These are phyloP conservation scores for Cerrena zonata DNA, from an alignment of 1,284 basidiomycete genomes.

Conservation along the genomic window DNA sequence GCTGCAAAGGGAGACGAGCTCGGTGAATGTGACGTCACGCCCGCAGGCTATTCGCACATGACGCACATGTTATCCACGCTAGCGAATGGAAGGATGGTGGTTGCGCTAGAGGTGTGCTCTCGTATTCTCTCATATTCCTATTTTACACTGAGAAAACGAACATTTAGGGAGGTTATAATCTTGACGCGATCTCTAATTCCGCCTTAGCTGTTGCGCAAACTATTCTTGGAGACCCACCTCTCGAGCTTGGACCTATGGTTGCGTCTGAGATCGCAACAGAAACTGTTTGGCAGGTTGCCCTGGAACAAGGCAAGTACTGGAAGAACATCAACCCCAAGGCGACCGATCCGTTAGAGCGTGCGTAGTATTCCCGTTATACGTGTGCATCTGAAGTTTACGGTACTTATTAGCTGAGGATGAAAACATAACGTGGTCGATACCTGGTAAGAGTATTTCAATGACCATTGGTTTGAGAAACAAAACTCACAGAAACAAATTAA, in stretches of 20 bases:
- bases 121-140: slow-evolving; percentile 8
- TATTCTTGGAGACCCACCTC: slow-evolving; percentile 81
- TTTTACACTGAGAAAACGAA: slow-evolving; percentile 1
- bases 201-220: slow-evolving; percentile 82
- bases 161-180: slow-evolving; percentile 87
- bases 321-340: slow-evolving; percentile 73
- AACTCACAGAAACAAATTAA: not conserved
- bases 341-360: slow-evolving; percentile 75
- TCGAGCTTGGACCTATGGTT: slow-evolving; percentile 61
- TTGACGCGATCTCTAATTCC: slow-evolving; percentile 83
- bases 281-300: slow-evolving; percentile 81
- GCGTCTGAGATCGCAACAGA: slow-evolving; percentile 78
- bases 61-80: slow-evolving; percentile 92
- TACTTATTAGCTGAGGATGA: slow-evolving; percentile 46
- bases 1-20: slow-evolving; percentile 90
- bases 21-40: slow-evolving; percentile 86
- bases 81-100: slow-evolving; percentile 83
- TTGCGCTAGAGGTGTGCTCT: slow-evolving; percentile 78
- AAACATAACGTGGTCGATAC: slow-evolving; percentile 60
- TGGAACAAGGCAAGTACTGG: slow-evolving; percentile 88
- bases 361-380: not conserved
- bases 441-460: slow-evolving; percentile 37
- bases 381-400: not conserved
- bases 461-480: not conserved
- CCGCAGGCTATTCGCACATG: slow-evolving; percentile 97